A percentile compares a stretch with the other conserved stretches of the same genome.
Conservation (phyloP, 176 grass and related monocot species). For the Bromus sterilis region DNA sequence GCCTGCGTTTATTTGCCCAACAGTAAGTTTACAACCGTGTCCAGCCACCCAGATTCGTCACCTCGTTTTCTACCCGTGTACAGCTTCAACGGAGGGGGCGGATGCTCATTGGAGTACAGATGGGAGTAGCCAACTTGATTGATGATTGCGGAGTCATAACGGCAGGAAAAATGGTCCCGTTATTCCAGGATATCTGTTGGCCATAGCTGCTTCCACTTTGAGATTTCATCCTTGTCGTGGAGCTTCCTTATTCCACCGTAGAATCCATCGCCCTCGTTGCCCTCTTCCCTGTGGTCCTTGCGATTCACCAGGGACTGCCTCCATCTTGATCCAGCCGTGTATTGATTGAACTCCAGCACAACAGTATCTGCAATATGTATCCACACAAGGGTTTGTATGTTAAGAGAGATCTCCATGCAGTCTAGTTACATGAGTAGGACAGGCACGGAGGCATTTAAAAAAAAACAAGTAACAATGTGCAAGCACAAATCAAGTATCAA, state of each 20-base stretch:
- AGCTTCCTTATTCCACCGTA: constrained; percentile 89
- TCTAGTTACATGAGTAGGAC: neutral
- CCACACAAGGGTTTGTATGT: neutral
- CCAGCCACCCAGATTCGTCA: constrained; percentile 33
- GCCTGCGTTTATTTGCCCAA: neutral
- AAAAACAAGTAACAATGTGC: no score
- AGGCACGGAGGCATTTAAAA: neutral
- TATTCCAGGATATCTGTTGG: constrained; percentile 80
- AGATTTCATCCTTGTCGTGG: constrained; percentile 56
- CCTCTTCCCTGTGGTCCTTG: constrained; percentile 76
- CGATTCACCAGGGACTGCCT: constrained; percentile 53
- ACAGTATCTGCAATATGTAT: constrained; percentile 42
- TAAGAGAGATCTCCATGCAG: neutral
- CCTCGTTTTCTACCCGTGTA: constrained; percentile 18
- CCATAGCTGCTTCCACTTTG: constrained; percentile 78
- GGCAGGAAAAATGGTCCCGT: neutral
- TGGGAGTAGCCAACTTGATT: constrained; percentile 18
- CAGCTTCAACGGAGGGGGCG: constrained; percentile 6
- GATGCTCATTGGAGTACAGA: neutral
- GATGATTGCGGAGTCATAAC: neutral
- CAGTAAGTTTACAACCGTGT: constrained; percentile 24
- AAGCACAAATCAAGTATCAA: no score
- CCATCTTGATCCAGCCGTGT: constrained; percentile 88
- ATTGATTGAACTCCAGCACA: constrained; percentile 87
- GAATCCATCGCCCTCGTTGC: constrained; percentile 80